Conservation (phyloP, 192 early-diverging fungal species). For the Glomus cerebriforme region DNA sequence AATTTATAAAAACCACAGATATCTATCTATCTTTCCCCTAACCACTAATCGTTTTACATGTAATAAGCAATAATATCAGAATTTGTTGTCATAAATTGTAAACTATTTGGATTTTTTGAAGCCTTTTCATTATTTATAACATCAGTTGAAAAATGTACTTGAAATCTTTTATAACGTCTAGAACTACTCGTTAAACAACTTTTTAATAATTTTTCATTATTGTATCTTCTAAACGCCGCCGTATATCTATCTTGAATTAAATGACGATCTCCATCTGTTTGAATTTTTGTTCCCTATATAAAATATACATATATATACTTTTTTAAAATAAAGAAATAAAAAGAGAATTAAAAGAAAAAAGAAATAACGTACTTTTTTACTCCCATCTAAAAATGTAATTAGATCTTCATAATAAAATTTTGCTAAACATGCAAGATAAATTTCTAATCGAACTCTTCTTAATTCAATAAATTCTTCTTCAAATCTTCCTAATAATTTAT, state of each 20-base stretch:
- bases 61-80: background rate
- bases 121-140: slow-evolving; percentile 4
- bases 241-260: background rate
- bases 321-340: background rate
- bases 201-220: background rate
- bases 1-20: too few relatives aligned
- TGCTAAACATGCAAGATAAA: background rate
- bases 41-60: background rate
- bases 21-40: too few relatives aligned
- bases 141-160: background rate
- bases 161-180: background rate
- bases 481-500: slow-evolving; percentile 13
- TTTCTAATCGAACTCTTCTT: background rate
- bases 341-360: background rate
- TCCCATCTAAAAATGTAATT: background rate
- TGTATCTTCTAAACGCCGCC: background rate
- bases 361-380: background rate
- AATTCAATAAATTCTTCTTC: background rate
- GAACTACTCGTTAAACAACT: background rate
- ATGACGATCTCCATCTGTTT: background rate
- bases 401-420: background rate
- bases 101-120: background rate
- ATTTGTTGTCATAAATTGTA: background rate
- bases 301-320: too few relatives aligned
- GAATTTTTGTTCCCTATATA: background rate